phyloP scores from a whole-genome alignment of 2,329 filamentous ascomycete species.

The Penicillium sp. region DNA sequence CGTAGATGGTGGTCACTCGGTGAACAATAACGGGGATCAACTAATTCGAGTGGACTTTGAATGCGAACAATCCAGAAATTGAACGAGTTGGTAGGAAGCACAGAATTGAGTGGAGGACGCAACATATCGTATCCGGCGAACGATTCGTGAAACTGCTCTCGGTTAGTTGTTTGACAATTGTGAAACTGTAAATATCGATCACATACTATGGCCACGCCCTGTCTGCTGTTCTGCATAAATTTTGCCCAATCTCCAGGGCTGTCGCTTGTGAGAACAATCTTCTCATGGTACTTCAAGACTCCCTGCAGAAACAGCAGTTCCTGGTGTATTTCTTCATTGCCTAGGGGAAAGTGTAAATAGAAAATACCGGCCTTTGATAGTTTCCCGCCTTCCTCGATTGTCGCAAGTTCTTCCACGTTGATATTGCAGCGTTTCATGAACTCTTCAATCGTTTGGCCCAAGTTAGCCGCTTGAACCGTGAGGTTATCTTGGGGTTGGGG shows the following conservation, averaged over 20 bases:
- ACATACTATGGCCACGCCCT: constrained; percentile 40
- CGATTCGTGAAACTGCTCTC: constrained; percentile 39
- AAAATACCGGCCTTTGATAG: constrained; percentile 27
- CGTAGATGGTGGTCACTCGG: constrained; percentile 30
- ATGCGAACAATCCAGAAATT: constrained; percentile 41
- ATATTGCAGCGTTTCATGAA: constrained; percentile 25
- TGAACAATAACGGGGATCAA: constrained; percentile 14
- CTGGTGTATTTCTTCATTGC: constrained; percentile 12
- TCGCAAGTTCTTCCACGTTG: constrained; percentile 30
- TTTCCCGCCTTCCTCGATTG: constrained; percentile 20
- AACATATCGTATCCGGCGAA: constrained; percentile 34
- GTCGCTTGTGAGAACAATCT: constrained; percentile 32
- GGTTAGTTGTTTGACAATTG: constrained; percentile 1
- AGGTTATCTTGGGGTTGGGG: neutral
- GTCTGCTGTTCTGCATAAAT: constrained; percentile 30
- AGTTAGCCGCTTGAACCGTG: neutral
- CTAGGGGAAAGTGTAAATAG: constrained; percentile 36
- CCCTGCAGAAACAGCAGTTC: constrained; percentile 31
- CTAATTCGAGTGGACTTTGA: constrained; percentile 24
- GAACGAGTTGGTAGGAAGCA: constrained; percentile 25
- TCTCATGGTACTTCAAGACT: constrained; percentile 27
- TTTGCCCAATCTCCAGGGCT: constrained; percentile 37
- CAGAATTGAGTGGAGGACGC: constrained; percentile 22
- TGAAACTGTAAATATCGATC: neutral
- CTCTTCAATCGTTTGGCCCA: neutral